These are phyloP conservation scores for Martiniozyma asiatica DNA, from an alignment of 1,139 yeast genomes.

Conservation along the genomic window DNA sequence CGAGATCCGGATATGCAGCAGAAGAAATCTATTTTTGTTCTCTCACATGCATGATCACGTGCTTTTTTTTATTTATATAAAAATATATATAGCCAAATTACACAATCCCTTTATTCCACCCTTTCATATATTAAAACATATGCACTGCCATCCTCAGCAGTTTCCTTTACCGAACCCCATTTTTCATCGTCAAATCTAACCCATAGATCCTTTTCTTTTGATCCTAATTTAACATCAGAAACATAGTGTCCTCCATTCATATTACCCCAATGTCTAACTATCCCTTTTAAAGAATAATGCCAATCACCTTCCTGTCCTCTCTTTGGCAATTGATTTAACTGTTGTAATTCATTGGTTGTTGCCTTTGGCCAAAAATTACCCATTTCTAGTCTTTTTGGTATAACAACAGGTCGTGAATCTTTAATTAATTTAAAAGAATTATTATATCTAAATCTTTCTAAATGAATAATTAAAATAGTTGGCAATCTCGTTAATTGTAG, in stretches of 20 bases:
- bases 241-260: slow-evolving; percentile 69
- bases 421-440: too few relatives aligned
- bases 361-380: slow-evolving; percentile 71
- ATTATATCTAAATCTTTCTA: slow-evolving; percentile 60
- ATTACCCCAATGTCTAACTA: slow-evolving; percentile 62
- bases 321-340: slow-evolving; percentile 43
- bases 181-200: slow-evolving; percentile 66
- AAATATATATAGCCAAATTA: too few relatives aligned
- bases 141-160: slow-evolving; percentile 40
- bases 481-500: slow-evolving; percentile 56
- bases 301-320: slow-evolving; percentile 65
- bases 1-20: too few relatives aligned
- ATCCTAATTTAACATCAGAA: slow-evolving; percentile 43
- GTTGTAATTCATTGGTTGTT: slow-evolving; percentile 26
- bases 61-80: too few relatives aligned
- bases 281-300: slow-evolving; percentile 44
- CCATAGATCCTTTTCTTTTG: slow-evolving; percentile 28
- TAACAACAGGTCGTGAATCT: background rate
- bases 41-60: too few relatives aligned
- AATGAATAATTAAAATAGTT: slow-evolving; percentile 49
- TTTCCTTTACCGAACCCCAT: slow-evolving; percentile 35
- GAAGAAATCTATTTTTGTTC: too few relatives aligned
- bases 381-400: slow-evolving; percentile 37
- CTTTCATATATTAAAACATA: slow-evolving; percentile 64
- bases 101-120: slow-evolving; percentile 3